phyloP scores from a whole-genome alignment of 208 protist genomes.

The Crithidia mellificae region DNA sequence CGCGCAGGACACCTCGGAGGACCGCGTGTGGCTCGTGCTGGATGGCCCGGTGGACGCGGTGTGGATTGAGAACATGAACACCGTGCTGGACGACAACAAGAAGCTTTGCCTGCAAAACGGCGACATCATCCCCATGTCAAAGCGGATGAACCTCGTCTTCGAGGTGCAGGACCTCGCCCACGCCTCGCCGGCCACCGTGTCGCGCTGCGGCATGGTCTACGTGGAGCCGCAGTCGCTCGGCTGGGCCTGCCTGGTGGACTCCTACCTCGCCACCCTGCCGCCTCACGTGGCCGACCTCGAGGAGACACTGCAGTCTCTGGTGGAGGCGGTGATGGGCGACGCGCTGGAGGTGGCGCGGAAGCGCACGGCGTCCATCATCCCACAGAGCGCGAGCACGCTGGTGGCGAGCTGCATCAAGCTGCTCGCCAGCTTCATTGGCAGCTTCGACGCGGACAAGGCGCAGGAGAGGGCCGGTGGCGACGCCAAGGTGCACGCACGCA shows the following conservation, averaged over 20 bases:
- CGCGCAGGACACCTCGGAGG: constrained; percentile 76
- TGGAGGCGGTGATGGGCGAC: constrained; percentile 71
- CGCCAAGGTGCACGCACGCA: constrained; percentile 44
- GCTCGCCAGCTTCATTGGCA: constrained; percentile 62
- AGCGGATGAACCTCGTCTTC: constrained; percentile 96
- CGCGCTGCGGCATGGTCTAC: constrained; percentile 98
- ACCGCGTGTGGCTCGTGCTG: constrained; percentile 96
- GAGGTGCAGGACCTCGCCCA: constrained; percentile 97
- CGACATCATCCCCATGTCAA: constrained; percentile 97
- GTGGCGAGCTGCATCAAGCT: constrained; percentile 87
- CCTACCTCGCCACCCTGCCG: constrained; percentile 79
- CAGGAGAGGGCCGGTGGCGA: constrained; percentile 24
- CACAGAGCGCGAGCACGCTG: constrained; percentile 67
- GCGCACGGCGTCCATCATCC: constrained; percentile 73
- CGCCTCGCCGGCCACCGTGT: constrained; percentile 98
- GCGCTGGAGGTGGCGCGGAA: constrained; percentile 87
- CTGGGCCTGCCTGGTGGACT: constrained; percentile 90
- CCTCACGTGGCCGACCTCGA: constrained; percentile 50
- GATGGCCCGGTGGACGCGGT: constrained; percentile 98
- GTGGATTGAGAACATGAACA: constrained; percentile 99
- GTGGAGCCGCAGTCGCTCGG: constrained; percentile 94
- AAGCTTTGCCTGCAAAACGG: constrained; percentile 97
- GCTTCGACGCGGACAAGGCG: constrained; percentile 43
- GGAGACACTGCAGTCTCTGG: constrained; percentile 45
- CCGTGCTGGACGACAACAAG: constrained; percentile 99